A percentile compares a stretch with the other conserved stretches of the same genome.
Conservation (phyloP, 1,284 basidiomycete species). For the Inonotus obliquus region DNA sequence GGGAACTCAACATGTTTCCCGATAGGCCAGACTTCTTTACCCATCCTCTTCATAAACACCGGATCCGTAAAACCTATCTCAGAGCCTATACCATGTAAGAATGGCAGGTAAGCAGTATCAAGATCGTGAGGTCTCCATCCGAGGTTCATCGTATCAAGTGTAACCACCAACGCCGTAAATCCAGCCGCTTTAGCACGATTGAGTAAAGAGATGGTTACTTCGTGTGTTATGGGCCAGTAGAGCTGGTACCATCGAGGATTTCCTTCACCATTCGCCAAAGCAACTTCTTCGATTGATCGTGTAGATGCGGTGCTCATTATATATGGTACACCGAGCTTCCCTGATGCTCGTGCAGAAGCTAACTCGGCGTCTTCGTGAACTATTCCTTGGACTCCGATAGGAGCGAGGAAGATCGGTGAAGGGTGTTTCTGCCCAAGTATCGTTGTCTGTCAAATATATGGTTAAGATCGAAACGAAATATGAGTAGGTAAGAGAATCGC, state of each 20-base stretch:
- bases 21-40: slow-evolving; percentile 36
- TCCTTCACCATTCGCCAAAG: slow-evolving; percentile 55
- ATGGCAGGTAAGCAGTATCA: slow-evolving; percentile 54
- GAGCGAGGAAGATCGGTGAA: slow-evolving; percentile 65
- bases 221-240: slow-evolving; percentile 66
- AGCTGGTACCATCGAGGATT: slow-evolving; percentile 73
- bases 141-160: slow-evolving; percentile 60
- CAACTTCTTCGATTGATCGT: slow-evolving; percentile 70
- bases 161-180: slow-evolving; percentile 64
- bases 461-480: not conserved
- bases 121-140: slow-evolving; percentile 71
- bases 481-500: not conserved
- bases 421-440: slow-evolving; percentile 65
- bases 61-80: slow-evolving; percentile 65
- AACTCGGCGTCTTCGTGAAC: slow-evolving; percentile 66
- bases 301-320: slow-evolving; percentile 70
- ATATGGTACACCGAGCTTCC: slow-evolving; percentile 59
- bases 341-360: slow-evolving; percentile 62
- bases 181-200: slow-evolving; percentile 59
- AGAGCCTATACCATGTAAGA: slow-evolving; percentile 53
- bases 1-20: slow-evolving; percentile 49
- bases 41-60: slow-evolving; percentile 57
- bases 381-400: slow-evolving; percentile 72
- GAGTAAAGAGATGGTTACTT: slow-evolving; percentile 61
- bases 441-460: slow-evolving; percentile 43